A percentile compares a stretch with the other conserved stretches of the same genome.
Conservation (phyloP, 1,284 basidiomycete species). For the Melampsora larici-populina region DNA sequence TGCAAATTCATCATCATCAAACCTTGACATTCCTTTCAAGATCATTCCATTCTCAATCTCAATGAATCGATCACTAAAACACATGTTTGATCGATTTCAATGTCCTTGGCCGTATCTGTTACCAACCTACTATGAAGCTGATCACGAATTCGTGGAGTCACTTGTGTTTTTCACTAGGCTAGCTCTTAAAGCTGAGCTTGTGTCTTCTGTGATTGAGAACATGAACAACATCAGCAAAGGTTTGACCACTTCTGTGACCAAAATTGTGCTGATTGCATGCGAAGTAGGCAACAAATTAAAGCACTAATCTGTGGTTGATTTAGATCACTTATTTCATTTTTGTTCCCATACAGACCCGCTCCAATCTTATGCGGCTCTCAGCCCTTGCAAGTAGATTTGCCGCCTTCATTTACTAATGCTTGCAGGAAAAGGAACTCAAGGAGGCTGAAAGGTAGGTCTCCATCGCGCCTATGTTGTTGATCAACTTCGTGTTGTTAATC, state of each 20-base stretch:
- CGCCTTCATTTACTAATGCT: conserved; percentile 75
- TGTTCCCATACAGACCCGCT: conserved; percentile 63
- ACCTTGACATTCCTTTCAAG: too few species aligned
- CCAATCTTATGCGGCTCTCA: conserved; percentile 72
- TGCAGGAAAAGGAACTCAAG: conserved; percentile 78
- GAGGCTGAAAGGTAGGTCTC: conserved; percentile 74
- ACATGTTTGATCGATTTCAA: background rate
- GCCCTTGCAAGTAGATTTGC: conserved; percentile 82
- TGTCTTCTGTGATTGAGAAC: conserved; percentile 74
- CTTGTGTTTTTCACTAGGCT: conserved; percentile 87
- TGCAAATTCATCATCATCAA: too few species aligned
- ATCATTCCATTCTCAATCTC: too few species aligned
- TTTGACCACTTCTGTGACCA: conserved; percentile 72
- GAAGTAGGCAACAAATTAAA: conserved; percentile 62
- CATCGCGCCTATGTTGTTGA: background rate
- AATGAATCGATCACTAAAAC: background rate
- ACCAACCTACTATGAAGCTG: conserved; percentile 72
- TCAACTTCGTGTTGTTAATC: background rate
- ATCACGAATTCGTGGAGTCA: conserved; percentile 78
- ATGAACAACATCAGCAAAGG: conserved; percentile 76
- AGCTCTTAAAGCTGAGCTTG: conserved; percentile 75
- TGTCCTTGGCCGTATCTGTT: conserved; percentile 71
- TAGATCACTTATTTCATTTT: too few species aligned
- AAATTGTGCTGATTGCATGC: conserved; percentile 78
- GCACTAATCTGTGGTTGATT: background rate